phyloP scores from a whole-genome alignment of 1,284 basidiomycete species.

The Puccinia horiana region DNA sequence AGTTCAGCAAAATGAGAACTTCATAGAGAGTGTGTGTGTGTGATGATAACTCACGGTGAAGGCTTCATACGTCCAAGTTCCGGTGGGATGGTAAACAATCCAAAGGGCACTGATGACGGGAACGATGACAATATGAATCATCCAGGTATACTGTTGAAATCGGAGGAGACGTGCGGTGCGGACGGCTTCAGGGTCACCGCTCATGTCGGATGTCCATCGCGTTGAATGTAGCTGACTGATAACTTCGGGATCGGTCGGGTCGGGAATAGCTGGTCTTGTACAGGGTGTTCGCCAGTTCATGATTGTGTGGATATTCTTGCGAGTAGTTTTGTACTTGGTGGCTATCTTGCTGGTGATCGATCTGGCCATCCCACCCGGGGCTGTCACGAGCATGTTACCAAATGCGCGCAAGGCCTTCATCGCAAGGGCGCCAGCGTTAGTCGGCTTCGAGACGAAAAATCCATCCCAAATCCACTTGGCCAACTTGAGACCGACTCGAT shows the following conservation, averaged over 20 bases:
- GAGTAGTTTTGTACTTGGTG: constrained; percentile 49
- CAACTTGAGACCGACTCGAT: constrained; percentile 57
- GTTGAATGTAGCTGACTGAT: constrained; percentile 59
- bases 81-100: constrained; percentile 59
- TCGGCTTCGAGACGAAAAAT: constrained; percentile 59
- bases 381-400: constrained; percentile 53
- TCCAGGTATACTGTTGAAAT: constrained; percentile 57
- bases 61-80: constrained; percentile 48
- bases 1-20: no score
- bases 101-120: constrained; percentile 58
- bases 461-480: constrained; percentile 60
- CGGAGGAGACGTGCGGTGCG: constrained; percentile 57
- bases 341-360: constrained; percentile 47
- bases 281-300: constrained; percentile 57
- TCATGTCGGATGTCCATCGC: constrained; percentile 59
- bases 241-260: constrained; percentile 57
- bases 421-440: constrained; percentile 55
- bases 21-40: neutral
- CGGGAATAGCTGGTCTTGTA: constrained; percentile 54
- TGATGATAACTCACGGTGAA: constrained; percentile 25
- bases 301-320: constrained; percentile 52
- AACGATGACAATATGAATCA: constrained; percentile 58
- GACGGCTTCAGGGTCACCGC: constrained; percentile 58
- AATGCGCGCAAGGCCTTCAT: constrained; percentile 54
- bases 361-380: constrained; percentile 52